Evolutionary conservation across 2,329 filamentous ascomycete genomes (phyloP).

Genomic region (Periconia macrospinosa): DNA sequence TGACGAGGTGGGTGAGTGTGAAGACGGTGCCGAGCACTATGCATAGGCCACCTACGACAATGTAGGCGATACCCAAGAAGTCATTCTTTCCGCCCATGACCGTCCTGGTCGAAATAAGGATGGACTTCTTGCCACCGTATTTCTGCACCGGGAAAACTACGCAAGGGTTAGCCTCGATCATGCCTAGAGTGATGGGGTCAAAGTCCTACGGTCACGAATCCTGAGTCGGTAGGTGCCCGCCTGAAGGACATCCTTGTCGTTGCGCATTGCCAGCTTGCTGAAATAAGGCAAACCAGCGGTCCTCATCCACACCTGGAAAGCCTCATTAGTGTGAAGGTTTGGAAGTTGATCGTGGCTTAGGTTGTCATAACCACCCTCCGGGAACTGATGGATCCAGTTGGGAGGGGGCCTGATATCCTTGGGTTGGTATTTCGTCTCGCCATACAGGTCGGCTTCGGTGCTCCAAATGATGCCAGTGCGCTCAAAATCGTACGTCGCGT

Average conservation of each 20-base stretch:
- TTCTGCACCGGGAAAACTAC: conserved; percentile 77
- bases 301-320: conserved; percentile 98
- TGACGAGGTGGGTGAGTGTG: conserved; percentile 86
- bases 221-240: conserved; percentile 76
- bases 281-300: conserved; percentile 92
- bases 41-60: conserved; percentile 91
- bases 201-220: conserved; percentile 73
- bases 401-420: conserved; percentile 76
- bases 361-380: conserved; percentile 65
- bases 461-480: conserved; percentile 81
- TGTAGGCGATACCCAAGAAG: conserved; percentile 93
- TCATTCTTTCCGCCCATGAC: conserved; percentile 94
- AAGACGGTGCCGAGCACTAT: conserved; percentile 86
- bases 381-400: conserved; percentile 77
- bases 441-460: conserved; percentile 80
- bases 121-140: conserved; percentile 86
- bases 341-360: conserved; percentile 41
- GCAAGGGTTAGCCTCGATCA: conserved; percentile 4
- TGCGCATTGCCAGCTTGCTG: conserved; percentile 87
- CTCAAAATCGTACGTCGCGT: conserved; percentile 69
- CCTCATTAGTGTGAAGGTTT: conserved; percentile 73
- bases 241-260: conserved; percentile 69
- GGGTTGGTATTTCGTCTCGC: conserved; percentile 65
- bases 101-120: conserved; percentile 85
- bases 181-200: neutral